Conservation (phyloP, 345 rosid species). For the Gossypium ekmanianum region DNA sequence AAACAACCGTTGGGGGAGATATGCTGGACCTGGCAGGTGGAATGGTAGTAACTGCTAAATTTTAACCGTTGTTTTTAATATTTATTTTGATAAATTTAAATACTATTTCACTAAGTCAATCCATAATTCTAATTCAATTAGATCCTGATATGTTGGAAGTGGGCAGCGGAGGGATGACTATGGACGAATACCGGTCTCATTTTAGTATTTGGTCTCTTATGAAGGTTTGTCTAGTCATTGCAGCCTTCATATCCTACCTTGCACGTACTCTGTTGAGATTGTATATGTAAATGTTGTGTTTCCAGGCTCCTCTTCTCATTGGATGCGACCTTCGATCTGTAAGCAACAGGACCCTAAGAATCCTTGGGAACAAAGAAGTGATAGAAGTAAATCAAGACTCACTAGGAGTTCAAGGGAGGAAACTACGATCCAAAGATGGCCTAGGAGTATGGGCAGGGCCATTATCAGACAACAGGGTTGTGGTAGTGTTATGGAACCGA, state of each 20-base stretch:
- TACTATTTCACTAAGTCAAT: neutral
- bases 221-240: slow-evolving; percentile 30
- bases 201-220: slow-evolving; percentile 59
- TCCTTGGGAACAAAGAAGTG: slow-evolving; percentile 48
- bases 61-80: neutral
- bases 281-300: neutral
- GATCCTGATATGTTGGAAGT: slow-evolving; percentile 72
- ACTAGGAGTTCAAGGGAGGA: slow-evolving; percentile 50
- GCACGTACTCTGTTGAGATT: neutral
- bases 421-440: slow-evolving; percentile 31
- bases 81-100: too few relatives aligned
- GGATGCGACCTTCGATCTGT: slow-evolving; percentile 44
- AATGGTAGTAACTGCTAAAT: slow-evolving; percentile 37
- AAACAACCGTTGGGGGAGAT: slow-evolving; percentile 52
- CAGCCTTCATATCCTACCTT: slow-evolving; percentile 19
- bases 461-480: slow-evolving; percentile 31
- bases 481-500: slow-evolving; percentile 47
- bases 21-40: slow-evolving; percentile 59
- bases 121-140: slow-evolving; percentile 10
- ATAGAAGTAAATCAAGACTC: slow-evolving; percentile 48
- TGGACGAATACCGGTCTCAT: slow-evolving; percentile 45
- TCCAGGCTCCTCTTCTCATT: slow-evolving; percentile 44
- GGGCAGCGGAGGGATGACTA: slow-evolving; percentile 62
- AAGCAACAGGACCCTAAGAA: slow-evolving; percentile 31
- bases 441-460: slow-evolving; percentile 58